Base-by-base conservation (phyloP, 2,329 filamentous ascomycete genomes). In the Macroventuria anomochaeta region DNA sequence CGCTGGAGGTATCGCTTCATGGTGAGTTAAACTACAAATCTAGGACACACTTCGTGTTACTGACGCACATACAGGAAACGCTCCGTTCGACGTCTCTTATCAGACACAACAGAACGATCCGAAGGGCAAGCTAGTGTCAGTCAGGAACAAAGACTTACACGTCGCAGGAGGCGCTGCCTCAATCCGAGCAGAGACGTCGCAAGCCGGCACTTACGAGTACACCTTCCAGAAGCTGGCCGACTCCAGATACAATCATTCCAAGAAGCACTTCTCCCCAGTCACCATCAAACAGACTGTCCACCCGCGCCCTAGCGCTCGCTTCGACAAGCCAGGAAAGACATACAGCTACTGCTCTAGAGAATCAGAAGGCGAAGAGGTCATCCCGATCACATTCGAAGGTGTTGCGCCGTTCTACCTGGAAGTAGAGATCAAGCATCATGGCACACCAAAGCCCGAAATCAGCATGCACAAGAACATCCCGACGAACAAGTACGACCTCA, bases 271-370 rank as follows among this genome's bases (percentile, higher is more conserved):
- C 66, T 79, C 81, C 17, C 85, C 88, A 5, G 73, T 97, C 28
- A 80, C 84, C 11, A 80, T 99, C 26, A 85, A 89, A 63, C 95
- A 99, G 74, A 88, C 83, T 20, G 91, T 99, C 42, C 89, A 96
- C 67, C 83, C 91, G 12, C 89, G 89, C 53, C 95, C 95, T 1
- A 85, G 87, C 2, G 95, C 93, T 3, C 81, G 83, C 5, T 99
- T 99, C 70, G 82, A 84, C 53, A 90, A 90, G 62, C 91, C 93
- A 3, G 93, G 93, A 13, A 95, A 95, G 74, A 93, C 91, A 0
- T 97, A 97, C 80, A 96, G 95, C 72, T 96, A 93, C 76, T 99
- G 95, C 77, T 88, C 92, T 72, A 87, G 92, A 40, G 91, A 96
- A 65, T 84, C 89, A 43, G 85, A 86, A 47, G 85, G 87, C 26